phyloP scores from a whole-genome alignment of 2,329 filamentous ascomycete species.

The Ramichloridium luteum region DNA sequence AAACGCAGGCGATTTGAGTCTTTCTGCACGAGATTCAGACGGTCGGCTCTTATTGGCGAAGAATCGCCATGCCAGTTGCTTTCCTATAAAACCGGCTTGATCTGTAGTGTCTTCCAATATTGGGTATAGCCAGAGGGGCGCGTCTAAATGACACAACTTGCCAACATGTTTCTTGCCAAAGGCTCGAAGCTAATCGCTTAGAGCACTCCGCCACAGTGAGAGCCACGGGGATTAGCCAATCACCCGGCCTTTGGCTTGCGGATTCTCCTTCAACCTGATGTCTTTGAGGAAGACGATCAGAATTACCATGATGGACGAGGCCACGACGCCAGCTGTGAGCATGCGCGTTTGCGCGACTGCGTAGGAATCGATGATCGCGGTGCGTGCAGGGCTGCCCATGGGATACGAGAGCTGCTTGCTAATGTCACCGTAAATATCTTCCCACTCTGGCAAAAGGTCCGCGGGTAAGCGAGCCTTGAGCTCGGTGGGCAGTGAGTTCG shows the following conservation, averaged over 20 bases:
- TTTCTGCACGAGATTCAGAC: too few relatives aligned
- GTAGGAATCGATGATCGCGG: conserved; percentile 36
- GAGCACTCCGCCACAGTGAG: too few relatives aligned
- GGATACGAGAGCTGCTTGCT: conserved; percentile 29
- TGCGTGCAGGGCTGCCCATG: conserved; percentile 29
- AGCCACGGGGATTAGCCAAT: too few relatives aligned
- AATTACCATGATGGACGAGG: conserved; percentile 20
- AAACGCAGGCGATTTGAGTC: too few relatives aligned
- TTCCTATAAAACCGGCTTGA: too few relatives aligned
- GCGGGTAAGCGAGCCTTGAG: conserved; percentile 33
- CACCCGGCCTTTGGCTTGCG: conserved; percentile 28
- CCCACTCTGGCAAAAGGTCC: conserved; percentile 21
- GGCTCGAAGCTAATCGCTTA: too few relatives aligned
- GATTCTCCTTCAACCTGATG: conserved; percentile 23
- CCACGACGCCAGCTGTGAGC: conserved; percentile 27
- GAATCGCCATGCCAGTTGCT: too few relatives aligned
- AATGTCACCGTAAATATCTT: conserved; percentile 28
- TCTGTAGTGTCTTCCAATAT: too few relatives aligned
- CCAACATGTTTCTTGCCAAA: too few relatives aligned
- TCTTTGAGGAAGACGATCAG: conserved; percentile 23
- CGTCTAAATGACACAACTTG: too few relatives aligned
- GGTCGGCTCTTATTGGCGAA: too few relatives aligned
- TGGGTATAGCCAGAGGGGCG: too few relatives aligned
- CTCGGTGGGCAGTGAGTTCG: conserved; percentile 14
- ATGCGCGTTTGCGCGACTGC: conserved; percentile 35